Evolutionary conservation across 164 flowering plant genomes (phyloP), one percentile per base, ranked within the genome.

Genomic region (Annona cherimola): DNA sequence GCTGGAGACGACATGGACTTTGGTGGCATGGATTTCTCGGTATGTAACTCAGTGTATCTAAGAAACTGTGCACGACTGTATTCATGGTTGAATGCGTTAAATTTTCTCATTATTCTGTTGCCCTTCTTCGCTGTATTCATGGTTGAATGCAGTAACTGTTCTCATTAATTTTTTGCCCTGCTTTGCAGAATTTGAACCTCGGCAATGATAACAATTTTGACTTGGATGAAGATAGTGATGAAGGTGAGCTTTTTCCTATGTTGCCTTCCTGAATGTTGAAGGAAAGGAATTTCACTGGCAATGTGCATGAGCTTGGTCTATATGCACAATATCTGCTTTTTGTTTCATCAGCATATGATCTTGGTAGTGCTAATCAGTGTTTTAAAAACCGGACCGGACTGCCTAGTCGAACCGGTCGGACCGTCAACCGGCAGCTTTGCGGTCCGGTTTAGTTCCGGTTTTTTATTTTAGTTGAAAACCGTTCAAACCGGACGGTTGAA

Each of bases 11-110:
- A 76, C 57, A 80, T 80, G 86, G 90, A 82, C 76, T 81, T 81
- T 8, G 86, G 81, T 18, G 85, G 80, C 77, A 70, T 89, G 71
- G 88, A 87, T 71, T 86, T 89, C 69, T 87, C 90, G 57, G 90
- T 86, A 73, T 82, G 90, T 76, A 39, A 18, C n/a, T 6, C 19
- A 67, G 39, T 61, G 20, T 66, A 7, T 42, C 43, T 67, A 40
- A 45, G 5, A 12, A 68, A n/a, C 7, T 11, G 14, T 16, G 14
- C 57, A 12, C 1, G 35, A 26, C 35, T 26, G 35, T 26, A 26
- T 26, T 26, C 35, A 26, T 6, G 57, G 14, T 50, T 50, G 57
- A 16, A 50, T 50, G 14, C 14, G 14, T 2, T 50, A 12, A 50
- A 11, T 9, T 9, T 50, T 16, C 14, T 50, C 57, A 50, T 50